Base-by-base conservation (phyloP, 495 filamentous ascomycete species). In the Cryomyces antarcticus region DNA sequence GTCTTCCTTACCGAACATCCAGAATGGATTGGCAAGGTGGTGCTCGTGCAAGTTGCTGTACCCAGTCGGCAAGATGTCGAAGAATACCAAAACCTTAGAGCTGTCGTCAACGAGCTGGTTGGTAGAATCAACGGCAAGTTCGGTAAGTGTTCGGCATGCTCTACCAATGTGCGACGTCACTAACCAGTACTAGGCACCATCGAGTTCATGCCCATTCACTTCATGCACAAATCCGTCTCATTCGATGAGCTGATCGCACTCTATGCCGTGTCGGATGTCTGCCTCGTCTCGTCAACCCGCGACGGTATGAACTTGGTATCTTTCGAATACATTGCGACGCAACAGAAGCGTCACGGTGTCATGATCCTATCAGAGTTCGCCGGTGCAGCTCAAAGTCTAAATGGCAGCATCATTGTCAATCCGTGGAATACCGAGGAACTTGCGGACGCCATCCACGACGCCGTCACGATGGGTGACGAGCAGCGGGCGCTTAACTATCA, bases 261-360 rank as follows among this genome's bases (percentile, higher is more conserved):
- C 2, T 96, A 96, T 51, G 80, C 83, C 29, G 71, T 93, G 33
- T 83, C 82, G 7, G 87, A 94, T 56, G 80, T 80, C 37, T 96
- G 87, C 54, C 68, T 96, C 5, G 79, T 94, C 39, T 81, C 80
- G 10, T 93, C 85, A 0, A 92, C 80, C 1, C 71, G 87, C n/a
- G 88, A 94, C 53, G 88, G 88, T 45, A 94, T 96, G 88, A 96
- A 96, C 55, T 72, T 94, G 7, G 88, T 96, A 27, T 85, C 82
- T 24, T 94, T 86, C 61, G 88, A 96, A 59, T 96, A 94, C 60
- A 85, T 94, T 39, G 87, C 88, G 3, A 84, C 78, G 30, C 88
- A 94, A 53, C 65, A 78, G 46, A 69, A 86, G 48, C 71, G 77
- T 7, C 79, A 92, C 52, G 88, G 88, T 5, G 79, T 83, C 4